Evolutionary conservation across 2,329 filamentous ascomycete species (phyloP).

Genomic region (Aplosporella prunicola): DNA sequence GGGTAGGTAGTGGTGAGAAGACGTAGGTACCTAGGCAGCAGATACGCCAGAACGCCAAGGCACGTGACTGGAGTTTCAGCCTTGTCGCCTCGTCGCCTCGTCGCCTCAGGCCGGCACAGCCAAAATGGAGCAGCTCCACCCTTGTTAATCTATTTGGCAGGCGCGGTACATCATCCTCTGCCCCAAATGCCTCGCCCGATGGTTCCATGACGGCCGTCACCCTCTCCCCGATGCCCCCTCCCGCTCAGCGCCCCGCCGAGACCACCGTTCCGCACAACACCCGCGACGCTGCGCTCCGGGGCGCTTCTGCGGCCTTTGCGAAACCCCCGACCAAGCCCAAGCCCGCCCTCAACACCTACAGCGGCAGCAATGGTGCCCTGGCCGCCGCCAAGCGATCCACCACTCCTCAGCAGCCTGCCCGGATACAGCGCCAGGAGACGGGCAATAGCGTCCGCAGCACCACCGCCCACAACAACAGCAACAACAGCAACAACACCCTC

Average conservation of each 20-base stretch:
- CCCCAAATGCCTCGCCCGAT: constrained; percentile 18
- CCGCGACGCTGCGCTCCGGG: constrained; percentile 38
- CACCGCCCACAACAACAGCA: background rate
- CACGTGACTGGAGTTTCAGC: too few species aligned
- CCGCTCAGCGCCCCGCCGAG: constrained; percentile 23
- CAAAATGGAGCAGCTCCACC: too few species aligned
- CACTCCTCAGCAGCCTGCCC: constrained; percentile 6
- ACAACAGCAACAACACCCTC: background rate
- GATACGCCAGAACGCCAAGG: background rate
- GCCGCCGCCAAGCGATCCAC: constrained; percentile 28
- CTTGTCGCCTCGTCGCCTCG: too few species aligned
- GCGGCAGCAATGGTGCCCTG: constrained; percentile 33
- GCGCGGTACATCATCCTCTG: too few species aligned
- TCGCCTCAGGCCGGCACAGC: too few species aligned
- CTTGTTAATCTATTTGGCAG: too few species aligned
- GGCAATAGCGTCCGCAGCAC: constrained; percentile 6
- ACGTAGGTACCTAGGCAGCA: too few species aligned
- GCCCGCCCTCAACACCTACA: constrained; percentile 30
- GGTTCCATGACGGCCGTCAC: constrained; percentile 28
- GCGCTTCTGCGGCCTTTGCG: constrained; percentile 40
- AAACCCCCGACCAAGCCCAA: constrained; percentile 35
- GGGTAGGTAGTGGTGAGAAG: too few species aligned
- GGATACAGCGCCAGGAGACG: constrained; percentile 4
- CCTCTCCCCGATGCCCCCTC: constrained; percentile 19
- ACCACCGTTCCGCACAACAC: constrained; percentile 29